Evolutionary conservation across 2,329 filamentous ascomycete species (phyloP).

Genomic region (Talaromyces albobiverticillius): DNA sequence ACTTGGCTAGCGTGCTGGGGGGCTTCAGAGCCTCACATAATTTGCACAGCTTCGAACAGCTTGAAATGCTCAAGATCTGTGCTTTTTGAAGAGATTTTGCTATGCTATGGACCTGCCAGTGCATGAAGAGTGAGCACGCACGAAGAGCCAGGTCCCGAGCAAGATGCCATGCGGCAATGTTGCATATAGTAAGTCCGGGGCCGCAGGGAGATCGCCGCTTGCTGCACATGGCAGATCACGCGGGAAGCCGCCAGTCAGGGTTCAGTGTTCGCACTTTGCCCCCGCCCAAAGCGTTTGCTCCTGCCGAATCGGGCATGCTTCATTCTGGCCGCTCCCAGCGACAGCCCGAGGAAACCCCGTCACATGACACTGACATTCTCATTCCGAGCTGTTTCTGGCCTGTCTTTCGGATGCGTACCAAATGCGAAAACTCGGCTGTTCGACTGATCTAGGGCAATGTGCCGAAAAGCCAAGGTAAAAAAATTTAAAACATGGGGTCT

Average conservation of each 20-base stretch:
- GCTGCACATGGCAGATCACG: neutral
- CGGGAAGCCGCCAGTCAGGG: neutral
- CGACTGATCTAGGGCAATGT: neutral
- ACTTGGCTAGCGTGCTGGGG: no score
- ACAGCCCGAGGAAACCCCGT: neutral
- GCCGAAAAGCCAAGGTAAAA: no score
- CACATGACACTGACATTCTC: neutral
- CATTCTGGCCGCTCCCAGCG: conserved; percentile 1
- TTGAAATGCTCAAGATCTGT: no score
- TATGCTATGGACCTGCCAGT: no score
- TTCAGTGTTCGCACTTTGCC: neutral
- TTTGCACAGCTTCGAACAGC: no score
- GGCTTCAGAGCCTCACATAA: no score
- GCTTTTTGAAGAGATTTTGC: no score
- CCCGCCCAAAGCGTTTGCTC: neutral
- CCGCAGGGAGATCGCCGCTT: neutral
- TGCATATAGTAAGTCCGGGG: no score
- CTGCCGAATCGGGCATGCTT: neutral
- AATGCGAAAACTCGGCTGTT: neutral
- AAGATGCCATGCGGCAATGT: neutral
- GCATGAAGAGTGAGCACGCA: no score
- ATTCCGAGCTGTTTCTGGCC: no score
- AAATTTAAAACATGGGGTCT: neutral
- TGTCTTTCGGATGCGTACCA: no score
- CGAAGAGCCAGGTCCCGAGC: no score